Conservation (phyloP, 495 filamentous ascomycete genomes). For the Hapsidospora chrysogenum region DNA sequence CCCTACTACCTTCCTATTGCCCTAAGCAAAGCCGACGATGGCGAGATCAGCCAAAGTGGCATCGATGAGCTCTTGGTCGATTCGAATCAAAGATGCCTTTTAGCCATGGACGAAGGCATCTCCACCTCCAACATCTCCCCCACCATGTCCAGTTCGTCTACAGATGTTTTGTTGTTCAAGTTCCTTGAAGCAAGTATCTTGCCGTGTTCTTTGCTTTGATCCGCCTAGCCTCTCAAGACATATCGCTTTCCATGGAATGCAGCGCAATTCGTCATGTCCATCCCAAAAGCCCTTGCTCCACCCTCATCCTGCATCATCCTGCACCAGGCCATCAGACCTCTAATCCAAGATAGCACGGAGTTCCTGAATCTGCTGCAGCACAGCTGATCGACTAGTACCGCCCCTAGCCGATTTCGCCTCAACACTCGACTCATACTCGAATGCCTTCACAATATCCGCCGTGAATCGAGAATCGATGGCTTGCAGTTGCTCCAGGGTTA, state of each 20-base stretch:
- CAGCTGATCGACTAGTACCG: conserved; percentile 47
- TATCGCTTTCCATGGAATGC: background rate
- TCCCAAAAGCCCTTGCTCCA: background rate
- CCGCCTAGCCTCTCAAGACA: background rate
- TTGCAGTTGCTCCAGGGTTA: conserved; percentile 46
- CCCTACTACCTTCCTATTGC: no score
- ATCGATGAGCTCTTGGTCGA: no score
- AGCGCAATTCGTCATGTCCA: background rate
- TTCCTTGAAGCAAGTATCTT: no score
- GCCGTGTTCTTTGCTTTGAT: background rate
- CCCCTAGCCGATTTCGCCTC: conserved; percentile 54
- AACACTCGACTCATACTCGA: conserved; percentile 58
- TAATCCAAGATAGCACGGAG: conserved; percentile 28
- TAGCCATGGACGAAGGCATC: no score
- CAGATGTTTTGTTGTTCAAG: no score
- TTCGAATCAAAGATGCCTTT: no score
- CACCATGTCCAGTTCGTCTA: no score
- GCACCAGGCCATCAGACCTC: conserved; percentile 1
- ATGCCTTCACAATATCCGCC: conserved; percentile 41
- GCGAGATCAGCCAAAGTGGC: no score
- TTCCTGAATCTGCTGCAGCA: conserved; percentile 48
- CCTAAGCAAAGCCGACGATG: no score
- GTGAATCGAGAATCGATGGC: conserved; percentile 46
- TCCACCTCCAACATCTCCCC: no score
- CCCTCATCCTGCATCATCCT: background rate